phyloP scores from a whole-genome alignment of 129 eudicot species.

The Centaurea solstitialis region DNA sequence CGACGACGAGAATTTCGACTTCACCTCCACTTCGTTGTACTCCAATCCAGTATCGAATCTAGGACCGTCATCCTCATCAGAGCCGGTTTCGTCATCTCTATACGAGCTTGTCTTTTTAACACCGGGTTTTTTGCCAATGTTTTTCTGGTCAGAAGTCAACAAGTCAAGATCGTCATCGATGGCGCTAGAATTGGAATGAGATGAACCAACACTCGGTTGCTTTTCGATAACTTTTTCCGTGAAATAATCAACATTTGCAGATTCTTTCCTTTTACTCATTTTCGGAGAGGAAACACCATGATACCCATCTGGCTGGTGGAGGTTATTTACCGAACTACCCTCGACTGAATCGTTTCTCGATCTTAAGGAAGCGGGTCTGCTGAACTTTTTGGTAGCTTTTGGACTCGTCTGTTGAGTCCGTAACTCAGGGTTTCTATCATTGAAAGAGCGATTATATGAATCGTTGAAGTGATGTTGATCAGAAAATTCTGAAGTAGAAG shows the following conservation, averaged over 20 bases:
- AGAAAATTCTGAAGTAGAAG: conserved; percentile 14
- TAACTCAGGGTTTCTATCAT: conserved; percentile 34
- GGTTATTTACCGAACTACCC: conserved; percentile 15
- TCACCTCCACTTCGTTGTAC: conserved; percentile 50
- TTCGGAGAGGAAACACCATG: conserved; percentile 24
- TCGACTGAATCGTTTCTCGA: conserved; percentile 41
- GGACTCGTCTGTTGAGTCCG: conserved; percentile 31
- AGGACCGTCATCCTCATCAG: conserved; percentile 47
- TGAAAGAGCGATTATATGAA: conserved; percentile 31
- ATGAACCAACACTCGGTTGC: conserved; percentile 34
- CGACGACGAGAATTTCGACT: conserved; percentile 33
- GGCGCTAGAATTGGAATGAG: conserved; percentile 43
- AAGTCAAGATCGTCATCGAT: conserved; percentile 22
- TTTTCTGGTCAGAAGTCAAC: conserved; percentile 23
- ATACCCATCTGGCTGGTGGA: conserved; percentile 19
- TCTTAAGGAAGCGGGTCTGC: conserved; percentile 33
- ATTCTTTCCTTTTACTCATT: conserved; percentile 2
- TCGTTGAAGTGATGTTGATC: conserved; percentile 30
- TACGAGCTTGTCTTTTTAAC: conserved; percentile 19
- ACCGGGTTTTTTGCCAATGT: conserved; percentile 24
- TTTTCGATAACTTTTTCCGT: conserved; percentile 29
- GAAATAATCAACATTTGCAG: conserved; percentile 27
- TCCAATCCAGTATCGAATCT: conserved; percentile 42
- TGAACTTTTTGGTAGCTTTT: conserved; percentile 29
- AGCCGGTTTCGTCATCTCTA: conserved; percentile 40